Evolutionary conservation across 169 alveolate genomes (phyloP), one percentile per base, ranked within the genome.

Genomic region (Eimeria praecox): DNA sequence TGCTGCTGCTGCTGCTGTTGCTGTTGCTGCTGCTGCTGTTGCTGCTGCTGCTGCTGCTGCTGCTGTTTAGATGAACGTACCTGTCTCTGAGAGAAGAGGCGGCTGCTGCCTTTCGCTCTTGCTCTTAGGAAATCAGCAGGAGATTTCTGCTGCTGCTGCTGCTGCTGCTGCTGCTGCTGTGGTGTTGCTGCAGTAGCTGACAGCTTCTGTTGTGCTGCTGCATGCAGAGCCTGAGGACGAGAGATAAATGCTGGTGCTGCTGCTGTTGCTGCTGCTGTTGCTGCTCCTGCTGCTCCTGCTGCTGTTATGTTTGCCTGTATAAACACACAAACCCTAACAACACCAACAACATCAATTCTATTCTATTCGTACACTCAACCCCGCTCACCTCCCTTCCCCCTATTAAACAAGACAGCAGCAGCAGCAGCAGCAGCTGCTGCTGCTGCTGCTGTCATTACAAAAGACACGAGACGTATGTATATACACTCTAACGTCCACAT

Each of bases 151-250:
- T 78, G 66, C 64, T 78, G 89, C 89, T 78, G 89, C 62, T 35
- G 89, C 89, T 42, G 66, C 89, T 44, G 66, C 40, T 78, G 89
- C 64, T 38, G 54, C 40, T 73, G 85, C 85, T 3, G 66, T 24
- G 20, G 38, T 20, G 89, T 6, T 3, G 64, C 89, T 3, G 89
- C 40, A 12, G 89, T n/a, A 14, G 35, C 66, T 1, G 89, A 44
- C 10, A 46, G 56, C 35, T 30, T 12, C 22, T 30, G 64, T 35
- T 18, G 54, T 64, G 59, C 3, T 78, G 64, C 54, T 16, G 89
- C 35, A 1, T 27, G 89, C 33, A 78, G 56, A 24, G 24, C 24
- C 8, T 10, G 10, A 1, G 89, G n/a, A 40, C 64, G 89, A 10
- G 89, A 35, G 64, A 78, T 12, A 38, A 78, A 78, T 8, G 89